Conservation (phyloP, 1,284 basidiomycete genomes). For the Paramarasmius palmivorus region DNA sequence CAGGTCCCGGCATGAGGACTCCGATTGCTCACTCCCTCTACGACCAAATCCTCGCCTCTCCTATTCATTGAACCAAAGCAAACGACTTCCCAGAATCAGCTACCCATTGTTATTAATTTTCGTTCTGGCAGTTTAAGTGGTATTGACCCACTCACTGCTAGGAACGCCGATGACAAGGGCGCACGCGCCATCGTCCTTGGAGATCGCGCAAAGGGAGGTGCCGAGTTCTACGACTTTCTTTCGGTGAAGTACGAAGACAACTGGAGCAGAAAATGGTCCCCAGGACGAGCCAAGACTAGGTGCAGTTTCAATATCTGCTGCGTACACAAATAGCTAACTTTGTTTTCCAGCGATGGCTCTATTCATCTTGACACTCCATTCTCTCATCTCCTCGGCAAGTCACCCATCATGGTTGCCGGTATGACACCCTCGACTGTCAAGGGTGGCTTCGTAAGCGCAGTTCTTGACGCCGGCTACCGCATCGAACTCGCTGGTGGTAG, state of each 20-base stretch:
- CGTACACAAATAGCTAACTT: conserved; percentile 5
- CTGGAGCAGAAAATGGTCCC: conserved; percentile 90
- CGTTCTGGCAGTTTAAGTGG: conserved; percentile 94
- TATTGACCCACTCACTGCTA: conserved; percentile 88
- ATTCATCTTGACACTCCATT: conserved; percentile 95
- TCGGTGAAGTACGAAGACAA: conserved; percentile 79
- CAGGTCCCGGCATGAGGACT: conserved; percentile 78
- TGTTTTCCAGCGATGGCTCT: conserved; percentile 72
- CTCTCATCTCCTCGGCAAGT: conserved; percentile 92
- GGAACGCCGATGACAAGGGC: conserved; percentile 92
- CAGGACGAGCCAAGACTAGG: conserved; percentile 88
- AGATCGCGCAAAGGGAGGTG: conserved; percentile 82
- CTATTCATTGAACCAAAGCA: conserved; percentile 92
- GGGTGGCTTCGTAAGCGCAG: conserved; percentile 88
- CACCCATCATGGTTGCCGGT: conserved; percentile 98
- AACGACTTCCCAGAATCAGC: conserved; percentile 87
- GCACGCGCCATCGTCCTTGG: conserved; percentile 87
- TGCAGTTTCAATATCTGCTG: conserved; percentile 33
- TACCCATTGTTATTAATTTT: conserved; percentile 95
- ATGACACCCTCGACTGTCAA: conserved; percentile 97
- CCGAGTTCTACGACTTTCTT: conserved; percentile 78
- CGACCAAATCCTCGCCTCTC: conserved; percentile 90
- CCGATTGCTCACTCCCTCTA: conserved; percentile 84
- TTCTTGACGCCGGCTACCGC: conserved; percentile 93
- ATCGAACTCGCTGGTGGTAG: conserved; percentile 97